Conservation (phyloP, 2,329 filamentous ascomycete species). For the Alternaria triticimaculans region DNA sequence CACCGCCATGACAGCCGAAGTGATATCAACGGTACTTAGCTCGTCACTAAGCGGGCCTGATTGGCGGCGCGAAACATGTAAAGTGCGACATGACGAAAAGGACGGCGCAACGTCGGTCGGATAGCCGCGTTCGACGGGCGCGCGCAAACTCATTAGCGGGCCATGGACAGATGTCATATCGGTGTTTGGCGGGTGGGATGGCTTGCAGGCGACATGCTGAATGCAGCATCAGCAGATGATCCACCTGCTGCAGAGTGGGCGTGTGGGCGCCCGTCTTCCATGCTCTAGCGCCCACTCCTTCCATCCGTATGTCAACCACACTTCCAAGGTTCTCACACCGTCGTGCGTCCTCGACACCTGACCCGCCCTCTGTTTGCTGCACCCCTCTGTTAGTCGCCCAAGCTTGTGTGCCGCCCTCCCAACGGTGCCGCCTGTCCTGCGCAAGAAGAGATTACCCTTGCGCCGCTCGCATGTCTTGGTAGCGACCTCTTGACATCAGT, state of each 20-base stretch:
- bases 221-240: constrained; percentile 8
- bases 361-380: constrained; percentile 10
- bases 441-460: constrained; percentile 10
- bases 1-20: background rate
- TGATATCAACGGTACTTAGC: background rate
- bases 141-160: background rate
- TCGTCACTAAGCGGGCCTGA: background rate
- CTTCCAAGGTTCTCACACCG: constrained; percentile 4
- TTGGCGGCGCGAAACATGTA: background rate
- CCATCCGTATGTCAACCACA: constrained; percentile 3
- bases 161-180: background rate
- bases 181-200: constrained; percentile 1
- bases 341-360: constrained; percentile 13
- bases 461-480: constrained; percentile 26
- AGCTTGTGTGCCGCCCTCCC: constrained; percentile 9
- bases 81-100: constrained; percentile 10
- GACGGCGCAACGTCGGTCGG: constrained; percentile 13
- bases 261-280: background rate
- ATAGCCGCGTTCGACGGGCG: background rate
- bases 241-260: background rate
- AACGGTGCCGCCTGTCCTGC: constrained; percentile 1
- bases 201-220: background rate
- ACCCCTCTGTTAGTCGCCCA: background rate
- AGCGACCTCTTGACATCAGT: constrained; percentile 30
- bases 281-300: constrained; percentile 9